Evolutionary conservation across 768 basidiomycete species (phyloP).

Genomic region (Hypsizygus marmoreus): DNA sequence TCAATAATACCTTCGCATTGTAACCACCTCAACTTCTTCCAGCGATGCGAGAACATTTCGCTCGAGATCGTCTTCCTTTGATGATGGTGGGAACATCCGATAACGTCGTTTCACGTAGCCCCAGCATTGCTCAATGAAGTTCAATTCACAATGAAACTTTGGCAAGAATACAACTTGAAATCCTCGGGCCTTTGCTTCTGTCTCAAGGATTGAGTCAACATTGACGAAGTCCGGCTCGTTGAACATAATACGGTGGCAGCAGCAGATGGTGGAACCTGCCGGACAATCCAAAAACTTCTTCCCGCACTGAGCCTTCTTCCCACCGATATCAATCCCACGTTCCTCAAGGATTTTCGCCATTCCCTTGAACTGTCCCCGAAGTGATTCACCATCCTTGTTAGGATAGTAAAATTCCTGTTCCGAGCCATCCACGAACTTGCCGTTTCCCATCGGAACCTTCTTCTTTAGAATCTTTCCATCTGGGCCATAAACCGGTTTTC

Average conservation of each 20-base stretch:
- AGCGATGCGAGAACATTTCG: constrained; percentile 29
- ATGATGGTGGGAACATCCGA: constrained; percentile 18
- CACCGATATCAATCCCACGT: not conserved
- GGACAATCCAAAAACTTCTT: not conserved
- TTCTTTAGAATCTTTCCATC: constrained; percentile 20
- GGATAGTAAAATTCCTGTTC: constrained; percentile 27
- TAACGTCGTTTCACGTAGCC: constrained; percentile 31
- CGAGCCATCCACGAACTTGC: constrained; percentile 15
- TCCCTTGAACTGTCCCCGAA: no score
- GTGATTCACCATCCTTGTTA: no score
- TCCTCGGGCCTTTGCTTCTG: constrained; percentile 8
- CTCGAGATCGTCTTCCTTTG: constrained; percentile 30
- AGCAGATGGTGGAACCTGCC: constrained; percentile 21
- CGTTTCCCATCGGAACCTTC: constrained; percentile 28
- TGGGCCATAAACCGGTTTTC: constrained; percentile 16
- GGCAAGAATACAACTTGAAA: constrained; percentile 25
- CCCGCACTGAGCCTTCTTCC: no score
- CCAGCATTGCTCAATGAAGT: constrained; percentile 36
- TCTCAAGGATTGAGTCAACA: constrained; percentile 14
- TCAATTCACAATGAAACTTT: constrained; percentile 34
- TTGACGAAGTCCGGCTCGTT: constrained; percentile 35
- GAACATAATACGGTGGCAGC: constrained; percentile 21
- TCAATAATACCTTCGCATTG: constrained; percentile 22
- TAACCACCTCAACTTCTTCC: constrained; percentile 24
- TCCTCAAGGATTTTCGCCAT: constrained; percentile 23